Evolutionary conservation across 495 filamentous ascomycete genomes (phyloP), one percentile per base, ranked within the genome.

Genomic region (Daldinia grandis): DNA sequence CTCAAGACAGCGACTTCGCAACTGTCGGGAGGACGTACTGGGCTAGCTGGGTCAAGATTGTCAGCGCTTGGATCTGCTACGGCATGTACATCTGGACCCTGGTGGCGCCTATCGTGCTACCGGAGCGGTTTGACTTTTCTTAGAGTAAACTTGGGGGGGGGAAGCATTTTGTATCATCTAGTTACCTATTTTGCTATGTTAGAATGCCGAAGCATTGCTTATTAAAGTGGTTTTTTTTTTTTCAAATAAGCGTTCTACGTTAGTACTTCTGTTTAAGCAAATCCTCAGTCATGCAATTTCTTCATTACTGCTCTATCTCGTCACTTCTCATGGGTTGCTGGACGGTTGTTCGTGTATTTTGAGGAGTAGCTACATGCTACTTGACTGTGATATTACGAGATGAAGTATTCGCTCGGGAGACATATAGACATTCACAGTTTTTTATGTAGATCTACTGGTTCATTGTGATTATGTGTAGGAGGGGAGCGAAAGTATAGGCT

Each of bases 21-120:
- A 91, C 95, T 0, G 95, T 99, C 17, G 95, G 95, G 30, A 84
- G 95, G 54, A 98, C 95, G 19, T 95, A 98, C 82, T 97, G 94
- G 89, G 95, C 95, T 21, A 97, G 93, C 81, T 99, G 95, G 95
- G 93, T 97, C 71, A 99, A 98, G 89, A 98, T 99, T 78, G 88
- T 98, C 55, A 97, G 93, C 81, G 90, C 94, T 17, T 99, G 95
- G 95, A 90, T 95, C 51, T 98, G 96, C 81, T 98, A 99, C 80
- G 89, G 82, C 40, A 92, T 99, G 78, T 99, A 98, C 73, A 84
- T 88, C 42, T 99, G 95, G 95, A 97, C 93, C 25, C 78, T 99
- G 72, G 81, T 96, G 51, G 95, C 96, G 42, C 95, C 95, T 8
- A 85, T 94, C 38, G 72, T 95, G 25, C 74, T 99, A 77, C 94